Percentiles rank a stretch among this genome's conserved stretches.
Conservation (phyloP, 495 filamentous ascomycete genomes). For the Cercophora newfieldiana region DNA sequence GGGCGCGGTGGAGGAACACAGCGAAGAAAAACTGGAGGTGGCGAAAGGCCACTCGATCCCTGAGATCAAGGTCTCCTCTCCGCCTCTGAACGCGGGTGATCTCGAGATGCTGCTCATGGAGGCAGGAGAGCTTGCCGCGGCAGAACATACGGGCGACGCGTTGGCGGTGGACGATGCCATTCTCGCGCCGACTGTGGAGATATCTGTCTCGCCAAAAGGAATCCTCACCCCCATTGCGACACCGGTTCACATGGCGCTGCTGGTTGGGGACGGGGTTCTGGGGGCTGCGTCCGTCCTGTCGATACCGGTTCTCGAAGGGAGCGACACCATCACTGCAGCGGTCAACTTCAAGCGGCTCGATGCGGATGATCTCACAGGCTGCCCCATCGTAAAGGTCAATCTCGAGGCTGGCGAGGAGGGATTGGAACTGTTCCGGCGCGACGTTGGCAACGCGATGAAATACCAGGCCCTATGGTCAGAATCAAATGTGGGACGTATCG, state of each 20-base stretch:
- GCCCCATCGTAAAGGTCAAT: slow-evolving; percentile 42
- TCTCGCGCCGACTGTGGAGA: slow-evolving; percentile 72
- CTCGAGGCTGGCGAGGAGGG: slow-evolving; percentile 55
- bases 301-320: slow-evolving; percentile 37
- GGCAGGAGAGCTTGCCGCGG: slow-evolving; percentile 41
- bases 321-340: slow-evolving; percentile 39
- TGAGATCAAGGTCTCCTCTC: slow-evolving; percentile 62
- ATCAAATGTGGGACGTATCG: slow-evolving; percentile 63
- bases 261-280: slow-evolving; percentile 66
- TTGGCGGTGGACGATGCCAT: slow-evolving; percentile 54
- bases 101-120: slow-evolving; percentile 77
- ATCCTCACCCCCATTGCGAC: slow-evolving; percentile 66
- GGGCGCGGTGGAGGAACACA: slow-evolving; percentile 20
- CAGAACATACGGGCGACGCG: slow-evolving; percentile 23
- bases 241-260: slow-evolving; percentile 79
- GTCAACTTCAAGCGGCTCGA: slow-evolving; percentile 44
- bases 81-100: slow-evolving; percentile 63
- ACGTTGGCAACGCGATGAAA: slow-evolving; percentile 63
- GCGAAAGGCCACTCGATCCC: slow-evolving; percentile 39
- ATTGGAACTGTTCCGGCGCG: slow-evolving; percentile 63
- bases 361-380: slow-evolving; percentile 32
- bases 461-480: slow-evolving; percentile 75
- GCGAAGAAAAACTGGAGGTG: slow-evolving; percentile 26
- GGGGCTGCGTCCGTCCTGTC: slow-evolving; percentile 45
- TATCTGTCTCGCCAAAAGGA: slow-evolving; percentile 60